Evolutionary conservation across 257 asterid genomes (phyloP).

Genomic region (Striga asiatica): DNA sequence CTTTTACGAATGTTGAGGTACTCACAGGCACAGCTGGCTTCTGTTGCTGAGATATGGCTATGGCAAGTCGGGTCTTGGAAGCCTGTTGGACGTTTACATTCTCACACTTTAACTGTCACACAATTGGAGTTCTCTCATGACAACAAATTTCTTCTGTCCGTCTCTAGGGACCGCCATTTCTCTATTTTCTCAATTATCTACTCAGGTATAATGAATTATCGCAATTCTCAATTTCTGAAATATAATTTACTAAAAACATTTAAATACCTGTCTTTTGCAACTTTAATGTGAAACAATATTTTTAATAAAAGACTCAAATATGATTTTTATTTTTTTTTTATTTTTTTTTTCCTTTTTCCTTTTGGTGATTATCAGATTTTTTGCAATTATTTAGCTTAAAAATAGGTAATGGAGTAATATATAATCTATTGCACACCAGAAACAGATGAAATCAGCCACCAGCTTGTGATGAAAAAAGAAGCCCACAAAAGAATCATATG

Average conservation of each 20-base stretch:
- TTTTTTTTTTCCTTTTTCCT: too few relatives aligned
- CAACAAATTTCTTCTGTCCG: slow-evolving; percentile 60
- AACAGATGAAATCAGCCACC: slow-evolving; percentile 38
- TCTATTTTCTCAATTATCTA: slow-evolving; percentile 60
- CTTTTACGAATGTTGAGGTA: not conserved
- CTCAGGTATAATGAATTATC: slow-evolving; percentile 30
- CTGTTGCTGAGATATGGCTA: slow-evolving; percentile 88
- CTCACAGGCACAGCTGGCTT: slow-evolving; percentile 84
- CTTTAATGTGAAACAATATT: too few relatives aligned
- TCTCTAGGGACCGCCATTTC: slow-evolving; percentile 91
- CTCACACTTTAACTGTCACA: slow-evolving; percentile 89
- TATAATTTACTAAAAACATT: not conserved
- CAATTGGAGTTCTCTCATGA: slow-evolving; percentile 86
- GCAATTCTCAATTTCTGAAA: not conserved
- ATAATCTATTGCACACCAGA: slow-evolving; percentile 26
- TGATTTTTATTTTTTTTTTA: too few relatives aligned
- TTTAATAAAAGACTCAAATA: not conserved
- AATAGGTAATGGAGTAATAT: not conserved
- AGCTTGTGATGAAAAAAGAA: slow-evolving; percentile 58
- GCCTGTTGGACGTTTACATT: slow-evolving; percentile 69
- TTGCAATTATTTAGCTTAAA: not conserved
- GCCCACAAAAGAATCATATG: slow-evolving; percentile 93
- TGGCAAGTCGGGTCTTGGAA: slow-evolving; percentile 96
- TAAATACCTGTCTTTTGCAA: not conserved
- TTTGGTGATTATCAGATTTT: too few relatives aligned